Conservation (phyloP, 225 moss, liverwort and hornwort genomes). For the Climacium dendroides region DNA sequence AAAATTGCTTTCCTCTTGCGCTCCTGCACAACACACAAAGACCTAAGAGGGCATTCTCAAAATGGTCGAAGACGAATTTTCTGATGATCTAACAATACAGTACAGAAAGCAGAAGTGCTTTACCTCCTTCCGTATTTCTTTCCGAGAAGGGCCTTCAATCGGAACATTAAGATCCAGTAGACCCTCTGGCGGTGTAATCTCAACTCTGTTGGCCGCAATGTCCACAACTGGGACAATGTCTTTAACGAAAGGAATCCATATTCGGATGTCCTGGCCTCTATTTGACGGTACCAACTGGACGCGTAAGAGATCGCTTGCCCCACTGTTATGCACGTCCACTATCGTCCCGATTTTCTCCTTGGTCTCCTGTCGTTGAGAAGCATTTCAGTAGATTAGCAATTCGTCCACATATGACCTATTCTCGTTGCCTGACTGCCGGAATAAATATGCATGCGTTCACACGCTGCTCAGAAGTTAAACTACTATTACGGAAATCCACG, state of each 20-base stretch:
- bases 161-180: conserved; percentile 80
- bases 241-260: conserved; percentile 93
- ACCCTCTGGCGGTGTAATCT: conserved; percentile 75
- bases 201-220: conserved; percentile 42
- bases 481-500: neutral
- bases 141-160: conserved; percentile 28
- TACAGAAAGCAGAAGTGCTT: neutral
- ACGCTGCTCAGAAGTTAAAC: neutral
- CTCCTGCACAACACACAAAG: conserved; percentile 24
- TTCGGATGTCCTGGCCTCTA: conserved; percentile 20
- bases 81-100: neutral
- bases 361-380: conserved; percentile 32
- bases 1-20: conserved; percentile 64
- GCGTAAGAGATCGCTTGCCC: conserved; percentile 70
- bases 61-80: neutral
- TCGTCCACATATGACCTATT: neutral
- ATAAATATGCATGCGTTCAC: neutral
- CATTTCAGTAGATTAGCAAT: neutral
- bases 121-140: conserved; percentile 59
- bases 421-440: neutral
- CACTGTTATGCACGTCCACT: conserved; percentile 68
- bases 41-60: neutral
- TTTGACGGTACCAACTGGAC: conserved; percentile 32
- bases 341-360: conserved; percentile 68
- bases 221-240: conserved; percentile 86